phyloP scores from a whole-genome alignment of 192 early-diverging fungal genomes.

The Anaeromyces robustus region DNA sequence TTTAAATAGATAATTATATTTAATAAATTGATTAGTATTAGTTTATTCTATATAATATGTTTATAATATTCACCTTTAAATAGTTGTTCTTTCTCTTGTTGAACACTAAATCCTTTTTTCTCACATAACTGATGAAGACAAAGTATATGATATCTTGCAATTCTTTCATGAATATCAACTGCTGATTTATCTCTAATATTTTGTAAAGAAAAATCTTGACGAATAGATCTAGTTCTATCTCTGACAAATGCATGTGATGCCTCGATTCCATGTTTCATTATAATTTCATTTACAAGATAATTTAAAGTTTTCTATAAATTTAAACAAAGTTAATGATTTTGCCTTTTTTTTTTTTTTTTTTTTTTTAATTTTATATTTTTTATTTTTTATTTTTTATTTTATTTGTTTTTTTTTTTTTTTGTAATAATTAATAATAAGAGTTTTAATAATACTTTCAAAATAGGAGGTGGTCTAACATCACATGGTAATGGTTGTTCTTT shows the following conservation, averaged over 20 bases:
- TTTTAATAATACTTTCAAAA: conserved; percentile 37
- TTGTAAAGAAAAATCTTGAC: conserved; percentile 76
- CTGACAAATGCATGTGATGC: conserved; percentile 66
- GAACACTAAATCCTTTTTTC: conserved; percentile 44
- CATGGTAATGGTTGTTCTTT: conserved; percentile 69
- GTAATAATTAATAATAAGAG: neutral
- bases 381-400: neutral
- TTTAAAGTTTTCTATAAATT: conserved; percentile 32
- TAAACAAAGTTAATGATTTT: conserved; percentile 1
- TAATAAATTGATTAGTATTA: neutral
- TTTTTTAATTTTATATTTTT: too few species aligned
- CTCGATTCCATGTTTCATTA: conserved; percentile 33
- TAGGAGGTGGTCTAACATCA: conserved; percentile 67
- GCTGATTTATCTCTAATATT: conserved; percentile 57
- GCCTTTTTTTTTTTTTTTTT: conserved; percentile 5
- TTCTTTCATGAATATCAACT: conserved; percentile 54
- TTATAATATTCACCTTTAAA: conserved; percentile 76
- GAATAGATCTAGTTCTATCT: conserved; percentile 68
- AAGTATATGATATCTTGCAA: conserved; percentile 75
- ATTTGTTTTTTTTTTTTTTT: neutral
- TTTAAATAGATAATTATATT: neutral
- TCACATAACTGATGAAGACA: conserved; percentile 58
- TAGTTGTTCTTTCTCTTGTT: conserved; percentile 80
- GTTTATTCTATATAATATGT: neutral
- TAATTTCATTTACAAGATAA: conserved; percentile 37